Evolutionary conservation across 2,329 filamentous ascomycete genomes (phyloP), one percentile per base, ranked within the genome.

Genomic region (Paracoccidioides lutzii): DNA sequence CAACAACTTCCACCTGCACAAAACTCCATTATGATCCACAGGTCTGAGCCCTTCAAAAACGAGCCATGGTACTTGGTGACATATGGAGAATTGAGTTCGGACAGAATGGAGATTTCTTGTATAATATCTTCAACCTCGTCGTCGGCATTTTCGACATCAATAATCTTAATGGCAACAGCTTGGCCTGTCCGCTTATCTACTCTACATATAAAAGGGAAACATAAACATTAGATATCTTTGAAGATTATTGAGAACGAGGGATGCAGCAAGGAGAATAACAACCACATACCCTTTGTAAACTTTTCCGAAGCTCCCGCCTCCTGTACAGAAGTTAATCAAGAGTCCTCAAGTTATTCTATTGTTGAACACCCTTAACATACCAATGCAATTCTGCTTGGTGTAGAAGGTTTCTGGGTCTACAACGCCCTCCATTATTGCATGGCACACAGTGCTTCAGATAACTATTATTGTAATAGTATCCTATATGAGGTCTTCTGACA

Each of bases 1-100:
- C 88, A 90, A 67, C 93, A 97, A 73, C 91, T 97, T 4, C 93
- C 93, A 28, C 93, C 93, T 1, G 91, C 90, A 72, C 93, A 98
- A 67, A 93, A 98, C 72, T 98, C 93, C 93, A 98, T 98, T 70
- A 97, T 90, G 64, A 98, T 98, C 93, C 93, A 98, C 65, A 98
- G 75, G 74, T 97, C 88, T 2, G 90, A 93, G 30, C 91, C 93
- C 67, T 95, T 95, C 63, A 95, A 83, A 67, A 93, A 97, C 56
- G 91, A 96, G 62, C 93, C 93, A 74, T 95, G 90, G 76, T 98
- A 98, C 71, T 94, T 93, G 42, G 93, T 98, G 59, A 97, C 91
- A 68, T 94, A 95, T 15, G 90, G 90, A 15, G 91, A 97, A 73
- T 94, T 88, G 62, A 98, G 82, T 72, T 95, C 91, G 37, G 93